Conservation (phyloP, 2,329 filamentous ascomycete genomes). For the Ambrosiella cleistominuta region DNA sequence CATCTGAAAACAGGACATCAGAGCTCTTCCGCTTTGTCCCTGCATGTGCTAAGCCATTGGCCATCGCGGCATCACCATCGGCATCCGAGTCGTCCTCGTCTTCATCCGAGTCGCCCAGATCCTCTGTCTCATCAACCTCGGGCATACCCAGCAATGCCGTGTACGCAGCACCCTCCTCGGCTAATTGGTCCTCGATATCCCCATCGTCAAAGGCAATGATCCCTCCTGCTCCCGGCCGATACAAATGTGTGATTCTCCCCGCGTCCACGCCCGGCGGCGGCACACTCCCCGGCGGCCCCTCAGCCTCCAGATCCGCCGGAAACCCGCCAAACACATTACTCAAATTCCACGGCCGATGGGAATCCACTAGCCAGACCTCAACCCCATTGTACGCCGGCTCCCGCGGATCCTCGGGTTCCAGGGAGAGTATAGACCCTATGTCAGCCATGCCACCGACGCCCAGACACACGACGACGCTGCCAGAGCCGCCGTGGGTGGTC, state of each 20-base stretch:
- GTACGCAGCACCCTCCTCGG: conserved; percentile 62
- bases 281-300: background rate
- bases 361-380: conserved; percentile 87
- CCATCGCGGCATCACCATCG: conserved; percentile 24
- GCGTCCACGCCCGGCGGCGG: conserved; percentile 43
- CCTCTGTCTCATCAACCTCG: conserved; percentile 62
- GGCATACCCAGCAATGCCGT: conserved; percentile 80
- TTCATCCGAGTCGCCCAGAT: conserved; percentile 40
- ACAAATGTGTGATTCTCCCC: conserved; percentile 53
- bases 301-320: conserved; percentile 25
- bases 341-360: conserved; percentile 85
- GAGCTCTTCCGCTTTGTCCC: conserved; percentile 64
- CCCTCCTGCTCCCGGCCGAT: conserved; percentile 65
- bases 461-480: conserved; percentile 79
- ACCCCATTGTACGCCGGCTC: conserved; percentile 61
- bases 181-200: conserved; percentile 73
- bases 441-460: conserved; percentile 88
- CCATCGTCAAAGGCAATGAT: conserved; percentile 93
- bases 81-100: conserved; percentile 41
- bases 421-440: conserved; percentile 58
- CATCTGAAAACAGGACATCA: conserved; percentile 52
- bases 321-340: conserved; percentile 78
- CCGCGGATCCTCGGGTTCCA: conserved; percentile 42
- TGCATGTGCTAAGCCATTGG: conserved; percentile 23
- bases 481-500: conserved; percentile 63